Base-by-base conservation (phyloP, 1,284 basidiomycete genomes). In the Papiliotrema nemorosa region DNA sequence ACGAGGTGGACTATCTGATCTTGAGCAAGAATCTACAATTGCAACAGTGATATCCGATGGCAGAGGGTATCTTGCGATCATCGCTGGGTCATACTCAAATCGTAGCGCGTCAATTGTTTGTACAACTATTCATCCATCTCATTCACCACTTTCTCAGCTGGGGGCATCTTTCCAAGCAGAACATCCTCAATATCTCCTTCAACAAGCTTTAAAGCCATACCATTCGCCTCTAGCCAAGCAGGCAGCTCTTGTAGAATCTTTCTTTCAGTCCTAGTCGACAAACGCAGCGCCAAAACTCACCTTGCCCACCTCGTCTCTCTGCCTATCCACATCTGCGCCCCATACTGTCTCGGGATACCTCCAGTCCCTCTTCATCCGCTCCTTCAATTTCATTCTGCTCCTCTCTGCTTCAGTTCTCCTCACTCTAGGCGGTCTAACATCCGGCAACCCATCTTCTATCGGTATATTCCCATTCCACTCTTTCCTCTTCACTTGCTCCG, bases 341-440 rank as follows among this genome's bases (percentile, higher is more conserved):
- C 66, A 68, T 2, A 59, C 46, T 0, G n/a, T 33, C 53, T 69
- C 67, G 1, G n/a, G 25, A 50, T 52, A 69, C 21, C 58, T 66
- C 67, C 67, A 69, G 55, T 69, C 67, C 47, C 53, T 51, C 48
- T 53, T 60, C 25, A 22, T 24, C 44, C 52, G 51, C 34, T 49
- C 12, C 42, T 25, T 42, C 43, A 47, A 21, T 37, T 47, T 43
- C 47, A 40, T 33, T n/a, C n/a, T n/a, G n/a, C n/a, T n/a, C 31
- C 18, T 45, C 50, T 22, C 40, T n/a, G 20, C 37, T 31, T 42
- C 44, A 33, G 33, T 16, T 44, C 51, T 57, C 40, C 48, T 49
- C 39, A 25, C 36, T 37, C 38, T 48, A 24, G 22, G 41, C 9
- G 37, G 9, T 10, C 35, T 25, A 5, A 50, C 26, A 12, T 50